Evolutionary conservation across 106 monocot genomes (phyloP), one percentile per base, ranked within the genome.

Genomic region (Xerophyta viscosa): DNA sequence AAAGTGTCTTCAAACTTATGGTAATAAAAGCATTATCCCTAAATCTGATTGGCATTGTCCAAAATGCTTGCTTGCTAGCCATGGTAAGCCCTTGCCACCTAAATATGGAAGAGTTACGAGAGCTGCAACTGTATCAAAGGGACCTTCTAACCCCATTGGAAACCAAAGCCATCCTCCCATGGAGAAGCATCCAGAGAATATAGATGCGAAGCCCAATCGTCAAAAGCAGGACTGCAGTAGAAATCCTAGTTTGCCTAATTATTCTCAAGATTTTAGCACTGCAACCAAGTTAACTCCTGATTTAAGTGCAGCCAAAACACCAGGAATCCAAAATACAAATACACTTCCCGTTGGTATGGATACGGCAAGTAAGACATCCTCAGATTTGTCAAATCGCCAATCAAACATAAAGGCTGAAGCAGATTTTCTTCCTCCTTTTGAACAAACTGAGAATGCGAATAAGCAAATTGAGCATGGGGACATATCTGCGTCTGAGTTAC

Each of bases 91-190:
- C 20, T 69, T 89, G 64, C 85, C 96, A 45, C 89, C 96, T 27
- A 98, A 98, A 68, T 98, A 98, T 86, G 96, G 96, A 39, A 72
- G 76, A 31, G 96, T 98, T 50, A 98, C 96, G 21, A 81, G 89
- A 52, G 75, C 60, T 44, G 46, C 65, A 45, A 29, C 27, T 30
- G 33, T 61, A 15, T 18, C 75, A 24, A 82, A 74, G 68, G 41
- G 46, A 41, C 24, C 80, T 61, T 62, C 79, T 29, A 66, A 55
- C 66, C 28, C 53, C 20, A 42, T 23, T 58, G 74, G 56, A 31
- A 29, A 7, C 3, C 39, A 2, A 39, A 39, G 3, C 61, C 66
- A 63, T 22, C 12, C 23, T 22, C 12, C 50, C 26, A 22, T 15
- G 26, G 50, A 50, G 33, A 78, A 74, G 55, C 66, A 20, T 60